Evolutionary conservation across 2,329 filamentous ascomycete species (phyloP), one percentile per base, ranked within the genome.

Genomic region (Achaetomium macrosporum): DNA sequence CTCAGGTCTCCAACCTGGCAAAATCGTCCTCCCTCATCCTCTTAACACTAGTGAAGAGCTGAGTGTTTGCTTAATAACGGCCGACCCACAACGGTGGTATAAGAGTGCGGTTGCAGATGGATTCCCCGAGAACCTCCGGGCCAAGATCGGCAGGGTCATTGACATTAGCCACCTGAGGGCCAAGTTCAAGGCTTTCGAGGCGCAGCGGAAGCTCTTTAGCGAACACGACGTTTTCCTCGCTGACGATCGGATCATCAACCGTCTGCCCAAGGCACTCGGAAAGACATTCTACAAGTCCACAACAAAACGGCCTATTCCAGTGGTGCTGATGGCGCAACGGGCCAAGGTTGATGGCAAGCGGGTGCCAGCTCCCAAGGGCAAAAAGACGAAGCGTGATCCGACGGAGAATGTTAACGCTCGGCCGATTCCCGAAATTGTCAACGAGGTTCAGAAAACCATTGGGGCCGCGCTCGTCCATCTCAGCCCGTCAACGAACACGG

Each of bases 211-310:
- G 69, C 80, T 99, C 35, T 81, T 86, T 57, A 76, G 83, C 42
- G 89, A 96, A 69, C 90, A 96, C 70, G 93, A 97, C 68, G 75
- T 97, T 52, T 97, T 99, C 74, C 78, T 99, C 53, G 92, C 88
- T 48, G 93, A 99, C 68, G 88, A 96, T 66, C 80, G 93, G 45
- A 87, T 99, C 63, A 76, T 85, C 65, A 84, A 80, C 67, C 73
- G 77, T 29, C 78, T 97, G 55, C 89, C 91, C 52, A 80, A 82
- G 59, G 76, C 84, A 2, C 82, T 99, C 12, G 93, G 92, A 63
- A 97, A 96, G 75, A 86, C 86, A 1, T 97, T 99, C 70, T 97
- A 93, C 80, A 87, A 90, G 74, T 79, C 74, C 52, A 88, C 85
- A 3, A 71, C 73, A 58, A 97, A 97, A 78, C 81, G 92, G 37